Evolutionary conservation across 345 rosid genomes (phyloP), one percentile per base, ranked within the genome.

Genomic region (Camelina hispida): DNA sequence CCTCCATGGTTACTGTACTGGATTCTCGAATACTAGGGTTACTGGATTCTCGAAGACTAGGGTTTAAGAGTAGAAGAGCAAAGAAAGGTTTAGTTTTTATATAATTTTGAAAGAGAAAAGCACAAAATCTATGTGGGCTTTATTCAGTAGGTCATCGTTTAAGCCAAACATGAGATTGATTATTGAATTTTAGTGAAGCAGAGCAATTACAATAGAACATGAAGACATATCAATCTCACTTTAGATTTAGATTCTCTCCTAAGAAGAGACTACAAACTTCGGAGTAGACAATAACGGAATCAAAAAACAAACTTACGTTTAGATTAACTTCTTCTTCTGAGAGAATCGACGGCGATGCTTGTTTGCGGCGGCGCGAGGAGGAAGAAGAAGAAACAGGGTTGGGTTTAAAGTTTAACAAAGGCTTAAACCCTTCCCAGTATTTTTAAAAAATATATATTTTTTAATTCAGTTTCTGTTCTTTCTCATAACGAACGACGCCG

Each of bases 1-100:
- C 37, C 70, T 62, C 80, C 80, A 76, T 76, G 4, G 59, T 76
- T 17, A 17, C 37, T 34, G 9, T 34, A 52, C 28, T 3, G 2
- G 40, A 50, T 38, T 66, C 66, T 46, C 20, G 60, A 37, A 20
- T 25, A 30, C 16, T 17, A 59, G 42, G 28, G 46, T 44, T 53
- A 22, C 23, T 22, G 23, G 23, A 22, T 22, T 22, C 23, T 46
- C 20, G 59, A 35, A 20, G 37, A 30, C n/a, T 17, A 59, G 43
- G 28, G 46, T 46, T 54, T 56, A 43, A 17, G 68, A 50, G 14
- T 30, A 32, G 25, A 42, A 63, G 32, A 30, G n/a, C 9, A 12
- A 37, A 22, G 22, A 59, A 30, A n/a, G 42, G 15, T 15, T 15
- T 2, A 46, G 28, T 1, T 47, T 52, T 46, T 13, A 30, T 8